phyloP scores from a whole-genome alignment of 2,329 filamentous ascomycete species.

The Sporothrix euskadiensis region DNA sequence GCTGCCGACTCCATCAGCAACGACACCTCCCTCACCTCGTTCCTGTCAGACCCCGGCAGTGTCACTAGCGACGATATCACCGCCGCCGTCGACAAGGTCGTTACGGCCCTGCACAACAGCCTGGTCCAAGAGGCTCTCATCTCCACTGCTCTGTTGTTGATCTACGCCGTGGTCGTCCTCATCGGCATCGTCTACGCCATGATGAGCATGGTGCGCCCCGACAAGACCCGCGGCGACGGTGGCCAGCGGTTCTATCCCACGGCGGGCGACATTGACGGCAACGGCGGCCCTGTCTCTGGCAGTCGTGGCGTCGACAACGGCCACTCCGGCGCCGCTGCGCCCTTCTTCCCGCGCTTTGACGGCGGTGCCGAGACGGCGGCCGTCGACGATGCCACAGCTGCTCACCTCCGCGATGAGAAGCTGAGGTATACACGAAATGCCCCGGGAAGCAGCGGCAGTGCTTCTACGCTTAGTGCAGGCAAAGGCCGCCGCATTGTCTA shows the following conservation, averaged over 20 bases:
- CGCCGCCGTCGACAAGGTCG: constrained; percentile 70
- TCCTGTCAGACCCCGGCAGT: constrained; percentile 74
- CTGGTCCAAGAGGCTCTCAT: constrained; percentile 80
- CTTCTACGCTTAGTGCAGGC: no score
- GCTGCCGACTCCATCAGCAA: constrained; percentile 62
- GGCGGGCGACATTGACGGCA: not conserved
- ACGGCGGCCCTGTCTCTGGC: not conserved
- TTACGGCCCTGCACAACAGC: constrained; percentile 63
- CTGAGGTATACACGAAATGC: not conserved
- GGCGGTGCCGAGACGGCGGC: constrained; percentile 27
- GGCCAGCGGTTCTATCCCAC: constrained; percentile 44
- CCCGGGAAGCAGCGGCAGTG: not conserved
- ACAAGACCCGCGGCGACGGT: constrained; percentile 62
- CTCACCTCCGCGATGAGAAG: constrained; percentile 38
- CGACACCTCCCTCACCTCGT: constrained; percentile 63
- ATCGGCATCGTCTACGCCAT: constrained; percentile 69
- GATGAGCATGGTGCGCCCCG: constrained; percentile 59
- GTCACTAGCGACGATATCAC: constrained; percentile 80
- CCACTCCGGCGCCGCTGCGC: not conserved
- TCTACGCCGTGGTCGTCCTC: constrained; percentile 78
- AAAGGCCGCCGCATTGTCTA: constrained; percentile 29
- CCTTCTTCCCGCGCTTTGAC: constrained; percentile 29
- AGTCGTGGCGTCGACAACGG: constrained; percentile 9
- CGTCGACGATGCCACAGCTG: constrained; percentile 29
- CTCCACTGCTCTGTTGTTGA: constrained; percentile 67